Conservation (phyloP, 306 rosid species). For the Argentina anserina region DNA sequence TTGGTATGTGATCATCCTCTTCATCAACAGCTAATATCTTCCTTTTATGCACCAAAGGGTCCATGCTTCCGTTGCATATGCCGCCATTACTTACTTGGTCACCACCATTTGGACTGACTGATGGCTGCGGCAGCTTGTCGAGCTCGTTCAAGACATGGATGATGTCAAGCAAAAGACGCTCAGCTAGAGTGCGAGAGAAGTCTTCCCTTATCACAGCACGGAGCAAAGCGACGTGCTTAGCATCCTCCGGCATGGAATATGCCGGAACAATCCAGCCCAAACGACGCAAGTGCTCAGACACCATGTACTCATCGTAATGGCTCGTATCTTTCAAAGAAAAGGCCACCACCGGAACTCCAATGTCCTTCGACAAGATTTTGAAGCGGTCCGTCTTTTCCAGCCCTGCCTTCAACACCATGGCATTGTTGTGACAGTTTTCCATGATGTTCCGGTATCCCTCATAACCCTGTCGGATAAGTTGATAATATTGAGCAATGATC, state of each 20-base stretch:
- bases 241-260: slow-evolving; percentile 56
- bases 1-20: background rate
- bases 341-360: slow-evolving; percentile 37
- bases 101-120: background rate
- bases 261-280: slow-evolving; percentile 64
- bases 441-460: slow-evolving; percentile 55
- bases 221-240: slow-evolving; percentile 46
- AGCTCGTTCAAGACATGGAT: slow-evolving; percentile 40
- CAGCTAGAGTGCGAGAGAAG: slow-evolving; percentile 44
- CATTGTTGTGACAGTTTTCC: slow-evolving; percentile 46
- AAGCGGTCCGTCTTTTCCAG: slow-evolving; percentile 24
- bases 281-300: slow-evolving; percentile 47
- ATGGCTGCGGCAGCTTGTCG: slow-evolving; percentile 13
- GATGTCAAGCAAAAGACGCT: slow-evolving; percentile 45
- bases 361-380: slow-evolving; percentile 32
- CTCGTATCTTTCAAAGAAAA: slow-evolving; percentile 28
- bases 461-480: slow-evolving; percentile 50
- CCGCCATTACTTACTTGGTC: background rate
- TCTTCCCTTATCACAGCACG: slow-evolving; percentile 55
- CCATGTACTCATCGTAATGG: slow-evolving; percentile 38
- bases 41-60: background rate
- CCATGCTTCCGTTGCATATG: background rate
- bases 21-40: background rate
- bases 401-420: slow-evolving; percentile 26
- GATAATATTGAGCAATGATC: slow-evolving; percentile 65